These are phyloP conservation scores for Batrachochytrium dendrobatidis DNA, from an alignment of 371 early-diverging fungal species.

Conservation along the genomic window DNA sequence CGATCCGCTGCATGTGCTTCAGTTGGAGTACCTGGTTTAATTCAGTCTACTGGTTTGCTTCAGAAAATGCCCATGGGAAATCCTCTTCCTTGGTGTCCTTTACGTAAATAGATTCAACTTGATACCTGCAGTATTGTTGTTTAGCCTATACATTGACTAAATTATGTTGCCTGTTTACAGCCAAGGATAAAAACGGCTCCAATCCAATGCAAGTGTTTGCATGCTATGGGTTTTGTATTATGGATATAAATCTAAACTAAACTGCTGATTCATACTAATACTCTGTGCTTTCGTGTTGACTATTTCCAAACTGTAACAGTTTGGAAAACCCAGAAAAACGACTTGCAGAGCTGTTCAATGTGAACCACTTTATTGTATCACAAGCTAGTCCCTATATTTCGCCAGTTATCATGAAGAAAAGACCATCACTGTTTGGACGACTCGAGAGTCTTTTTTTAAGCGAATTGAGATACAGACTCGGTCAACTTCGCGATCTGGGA, in stretches of 20 bases:
- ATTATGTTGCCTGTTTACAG: too few relatives aligned
- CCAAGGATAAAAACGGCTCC: not conserved
- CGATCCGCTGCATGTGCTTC: constrained; percentile 45
- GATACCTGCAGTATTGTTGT: not conserved
- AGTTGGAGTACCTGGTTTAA: constrained; percentile 61
- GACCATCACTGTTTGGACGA: constrained; percentile 9
- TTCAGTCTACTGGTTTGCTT: constrained; percentile 52
- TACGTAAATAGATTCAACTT: constrained; percentile 34
- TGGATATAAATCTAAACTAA: too few relatives aligned
- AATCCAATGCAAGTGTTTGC: too few relatives aligned
- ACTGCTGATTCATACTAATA: too few relatives aligned
- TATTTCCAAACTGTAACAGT: not conserved
- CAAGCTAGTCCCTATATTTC: constrained; percentile 18
- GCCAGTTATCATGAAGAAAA: constrained; percentile 21
- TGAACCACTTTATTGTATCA: constrained; percentile 68
- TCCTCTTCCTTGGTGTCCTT: constrained; percentile 60
- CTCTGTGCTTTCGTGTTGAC: too few relatives aligned
- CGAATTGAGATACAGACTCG: not conserved
- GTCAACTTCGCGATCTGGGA: constrained; percentile 20
- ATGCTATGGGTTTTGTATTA: too few relatives aligned
- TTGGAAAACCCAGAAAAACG: constrained; percentile 52
- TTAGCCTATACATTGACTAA: not conserved
- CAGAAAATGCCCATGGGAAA: constrained; percentile 62
- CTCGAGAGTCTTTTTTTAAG: not conserved
- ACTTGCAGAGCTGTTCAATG: constrained; percentile 69